Base-by-base conservation (phyloP, 2,329 filamentous ascomycete species). In the Sporothrix phasma region DNA sequence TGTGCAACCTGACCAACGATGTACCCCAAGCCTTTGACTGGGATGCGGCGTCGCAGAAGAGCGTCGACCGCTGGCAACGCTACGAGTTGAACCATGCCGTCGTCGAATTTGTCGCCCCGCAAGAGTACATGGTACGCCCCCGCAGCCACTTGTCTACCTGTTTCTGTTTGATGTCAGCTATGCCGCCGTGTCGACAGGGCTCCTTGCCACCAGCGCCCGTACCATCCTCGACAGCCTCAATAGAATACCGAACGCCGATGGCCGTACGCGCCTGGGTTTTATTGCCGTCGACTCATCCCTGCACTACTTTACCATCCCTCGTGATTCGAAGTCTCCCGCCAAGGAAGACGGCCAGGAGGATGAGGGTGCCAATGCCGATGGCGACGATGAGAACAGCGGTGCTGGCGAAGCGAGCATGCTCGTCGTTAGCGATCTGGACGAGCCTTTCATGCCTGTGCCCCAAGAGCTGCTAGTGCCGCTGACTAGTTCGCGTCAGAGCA, bases 41-140 rank as follows among this genome's bases (percentile, higher is more conserved):
- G 94, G 94, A 99, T 76, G 88, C 91, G 39, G 88, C 90, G 51
- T 82, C 92, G 63, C 93, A 97, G 76, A 92, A 96, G 79, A 89
- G 86, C 61, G 88, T 95, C 60, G 93, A 99, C 74, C 82, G 94
- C 73, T 96, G 94, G 89, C 88, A 95, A 74, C 84, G 94, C 70
- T 84, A 91, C 45, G 94, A 99, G 74, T 81, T 99, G 66, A 99
- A 99, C 78, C 88, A 97, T 73, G 84, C 92, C n/a, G 92, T 97
- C 41, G 92, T 96, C 66, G 94, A 99, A 73, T 99, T 97, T 73
- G 90, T 99, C 69, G 94, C 94, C 13, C 94, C 94, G 2, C 94
- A 99, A 76, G 94, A 99, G 77, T 99, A 99, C 77, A 99, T 99
- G 94, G 94, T 99, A 41, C 89, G 94, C 66, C 92, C 94, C 94